Percentiles rank a stretch among this genome's conserved stretches.
phyloP scores from a whole-genome alignment of 2,329 filamentous ascomycete genomes.

The Ophiocordyceps camponoti-saundersi region DNA sequence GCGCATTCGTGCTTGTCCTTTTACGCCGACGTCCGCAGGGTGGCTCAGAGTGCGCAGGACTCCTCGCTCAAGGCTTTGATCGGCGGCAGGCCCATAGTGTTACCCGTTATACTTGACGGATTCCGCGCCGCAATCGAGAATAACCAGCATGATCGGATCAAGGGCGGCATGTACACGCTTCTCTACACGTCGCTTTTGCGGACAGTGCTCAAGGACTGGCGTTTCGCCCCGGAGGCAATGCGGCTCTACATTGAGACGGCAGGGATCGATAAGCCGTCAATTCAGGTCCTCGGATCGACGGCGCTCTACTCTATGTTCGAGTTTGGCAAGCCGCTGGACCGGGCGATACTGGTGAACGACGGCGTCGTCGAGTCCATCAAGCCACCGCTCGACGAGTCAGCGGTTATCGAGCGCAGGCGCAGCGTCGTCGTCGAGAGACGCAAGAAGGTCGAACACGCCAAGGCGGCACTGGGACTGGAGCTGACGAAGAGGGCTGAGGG shows the following conservation, averaged over 20 bases:
- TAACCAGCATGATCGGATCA: constrained; percentile 80
- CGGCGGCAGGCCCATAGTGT: constrained; percentile 73
- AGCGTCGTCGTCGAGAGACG: constrained; percentile 61
- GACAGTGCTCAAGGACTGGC: constrained; percentile 83
- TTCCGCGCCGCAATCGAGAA: constrained; percentile 63
- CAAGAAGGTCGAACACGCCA: constrained; percentile 64
- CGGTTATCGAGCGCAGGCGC: constrained; percentile 41
- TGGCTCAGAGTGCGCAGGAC: constrained; percentile 81
- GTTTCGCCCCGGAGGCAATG: constrained; percentile 81
- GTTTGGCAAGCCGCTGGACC: constrained; percentile 76
- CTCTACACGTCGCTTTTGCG: constrained; percentile 78
- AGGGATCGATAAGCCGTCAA: constrained; percentile 81
- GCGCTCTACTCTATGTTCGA: constrained; percentile 79
- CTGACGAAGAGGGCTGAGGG: constrained; percentile 59
- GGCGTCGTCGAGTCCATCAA: constrained; percentile 54
- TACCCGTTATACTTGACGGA: constrained; percentile 67
- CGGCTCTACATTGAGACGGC: constrained; percentile 79
- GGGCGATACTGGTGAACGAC: constrained; percentile 68
- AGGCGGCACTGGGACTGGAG: constrained; percentile 64
- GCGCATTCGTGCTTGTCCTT: constrained; percentile 78
- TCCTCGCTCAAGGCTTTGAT: constrained; percentile 85
- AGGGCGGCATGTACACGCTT: constrained; percentile 82
- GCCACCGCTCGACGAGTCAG: constrained; percentile 45
- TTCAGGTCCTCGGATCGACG: constrained; percentile 72
- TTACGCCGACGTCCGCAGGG: constrained; percentile 90